These are phyloP conservation scores for Cladosporium sp. DNA, from an alignment of 2,329 filamentous ascomycete species.

Conservation along the genomic window DNA sequence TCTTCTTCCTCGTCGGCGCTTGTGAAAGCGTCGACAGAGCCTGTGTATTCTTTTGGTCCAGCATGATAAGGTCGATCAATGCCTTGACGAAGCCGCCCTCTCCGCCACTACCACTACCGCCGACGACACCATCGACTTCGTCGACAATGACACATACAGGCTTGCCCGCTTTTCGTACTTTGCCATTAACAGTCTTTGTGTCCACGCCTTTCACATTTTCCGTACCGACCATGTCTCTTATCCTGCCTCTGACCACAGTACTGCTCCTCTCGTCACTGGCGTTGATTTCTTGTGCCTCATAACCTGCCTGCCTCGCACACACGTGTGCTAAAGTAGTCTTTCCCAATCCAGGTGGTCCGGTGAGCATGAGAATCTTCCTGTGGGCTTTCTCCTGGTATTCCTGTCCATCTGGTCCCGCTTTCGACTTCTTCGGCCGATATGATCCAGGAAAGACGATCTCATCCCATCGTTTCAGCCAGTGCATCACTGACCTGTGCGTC, in stretches of 20 bases:
- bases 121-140: constrained; percentile 91
- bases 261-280: constrained; percentile 91
- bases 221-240: constrained; percentile 86
- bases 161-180: constrained; percentile 67
- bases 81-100: constrained; percentile 96
- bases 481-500: constrained; percentile 82
- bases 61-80: constrained; percentile 79
- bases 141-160: constrained; percentile 94
- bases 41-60: constrained; percentile 76
- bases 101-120: constrained; percentile 66
- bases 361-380: constrained; percentile 82
- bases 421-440: constrained; percentile 54
- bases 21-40: constrained; percentile 33
- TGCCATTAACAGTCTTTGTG: constrained; percentile 48
- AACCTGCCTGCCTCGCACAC: constrained; percentile 89
- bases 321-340: constrained; percentile 97
- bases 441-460: constrained; percentile 81
- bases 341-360: constrained; percentile 86
- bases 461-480: constrained; percentile 95
- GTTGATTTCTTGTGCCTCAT: constrained; percentile 96
- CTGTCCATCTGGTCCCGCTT: constrained; percentile 42
- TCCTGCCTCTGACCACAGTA: constrained; percentile 84
- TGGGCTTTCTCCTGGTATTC: constrained; percentile 66
- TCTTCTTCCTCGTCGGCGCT: constrained; percentile 53
- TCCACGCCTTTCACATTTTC: constrained; percentile 81